Percentiles rank a stretch among this genome's conserved stretches.
Conservation (phyloP, 768 basidiomycete genomes). For the Boletus sp. region DNA sequence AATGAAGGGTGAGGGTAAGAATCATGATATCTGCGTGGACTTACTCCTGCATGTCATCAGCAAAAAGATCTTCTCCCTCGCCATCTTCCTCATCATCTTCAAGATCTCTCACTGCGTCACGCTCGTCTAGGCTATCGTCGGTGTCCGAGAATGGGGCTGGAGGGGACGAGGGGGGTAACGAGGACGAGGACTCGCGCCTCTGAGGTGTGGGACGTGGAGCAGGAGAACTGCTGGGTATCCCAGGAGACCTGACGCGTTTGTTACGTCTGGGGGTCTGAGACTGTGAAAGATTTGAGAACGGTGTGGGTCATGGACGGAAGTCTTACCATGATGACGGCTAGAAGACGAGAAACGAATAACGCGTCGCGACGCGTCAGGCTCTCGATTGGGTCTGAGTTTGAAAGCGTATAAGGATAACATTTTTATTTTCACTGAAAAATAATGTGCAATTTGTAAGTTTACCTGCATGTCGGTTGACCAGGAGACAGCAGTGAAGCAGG, state of each 20-base stretch:
- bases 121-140: conserved; percentile 74
- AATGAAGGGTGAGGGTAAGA: conserved; percentile 10
- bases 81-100: conserved; percentile 75
- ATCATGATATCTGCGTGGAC: conserved; percentile 22
- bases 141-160: conserved; percentile 84
- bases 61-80: conserved; percentile 94
- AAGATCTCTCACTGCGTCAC: conserved; percentile 60
- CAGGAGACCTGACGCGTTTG: conserved; percentile 64
- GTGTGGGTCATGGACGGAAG: neutral
- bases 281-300: conserved; percentile 15
- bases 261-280: conserved; percentile 49
- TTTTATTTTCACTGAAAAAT: conserved; percentile 2
- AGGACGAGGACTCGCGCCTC: conserved; percentile 64
- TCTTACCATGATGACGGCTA: conserved; percentile 39
- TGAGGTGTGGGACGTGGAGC: conserved; percentile 41
- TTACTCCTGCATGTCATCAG: conserved; percentile 71
- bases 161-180: conserved; percentile 84
- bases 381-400: conserved; percentile 38
- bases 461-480: conserved; percentile 44
- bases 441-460: neutral
- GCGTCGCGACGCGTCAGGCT: conserved; percentile 45
- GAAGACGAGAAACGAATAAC: conserved; percentile 27
- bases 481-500: conserved; percentile 60
- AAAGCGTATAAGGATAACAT: conserved; percentile 35
- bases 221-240: conserved; percentile 48